Evolutionary conservation across 352 stramenopile genomes (phyloP), one percentile per base, ranked within the genome.

Genomic region (Blastocystis sp.): DNA sequence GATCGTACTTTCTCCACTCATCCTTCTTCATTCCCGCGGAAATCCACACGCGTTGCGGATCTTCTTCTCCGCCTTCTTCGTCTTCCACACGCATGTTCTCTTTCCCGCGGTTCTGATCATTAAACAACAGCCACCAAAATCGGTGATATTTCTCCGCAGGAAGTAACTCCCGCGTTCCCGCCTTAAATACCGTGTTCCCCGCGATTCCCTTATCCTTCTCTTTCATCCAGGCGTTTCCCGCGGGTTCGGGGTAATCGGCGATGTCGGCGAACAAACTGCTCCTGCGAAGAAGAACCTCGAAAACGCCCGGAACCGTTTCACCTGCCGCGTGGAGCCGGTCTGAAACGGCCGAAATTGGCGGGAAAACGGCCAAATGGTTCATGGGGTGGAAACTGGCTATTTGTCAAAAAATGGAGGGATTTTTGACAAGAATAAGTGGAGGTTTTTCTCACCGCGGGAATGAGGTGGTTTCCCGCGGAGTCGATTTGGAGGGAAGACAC

Each of bases 71-170:
- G 4, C 11, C 38, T 4, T 44, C 7, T 24, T 67, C 57, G 21
- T 78, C 42, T 38, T 78, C 46, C 36, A 78, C 67, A 27, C 38
- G 38, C 8, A 59, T 34, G 38, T 78, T 61, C 7, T 40, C n/a
- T 24, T 46, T n/a, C 0, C 57, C 67, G 4, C 8, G 8, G 16
- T 78, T 40, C 16, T n/a, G 21, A 29, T 7, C 57, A 18, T 24
- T 59, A 21, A 14, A 16, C 42, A 61, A 18, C 67, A 78, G 24
- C 67, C 67, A 78, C 2, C 56, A 78, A 40, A 78, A 78, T 18
- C 38, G 38, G 51, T 78, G 42, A 61, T 44, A 78, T 9, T 46
- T 32, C 27, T 56, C n/a, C 51, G 11, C 8, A 48, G 63, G 46
- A 0, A 63, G 53, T n/a, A n/a, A n/a, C n/a, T n/a, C n/a, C n/a